Percentiles rank a stretch among this genome's conserved stretches.
These are phyloP conservation scores for Pseudogymnoascus sp. DNA, from an alignment of 2,329 filamentous ascomycete genomes.

Conservation along the genomic window DNA sequence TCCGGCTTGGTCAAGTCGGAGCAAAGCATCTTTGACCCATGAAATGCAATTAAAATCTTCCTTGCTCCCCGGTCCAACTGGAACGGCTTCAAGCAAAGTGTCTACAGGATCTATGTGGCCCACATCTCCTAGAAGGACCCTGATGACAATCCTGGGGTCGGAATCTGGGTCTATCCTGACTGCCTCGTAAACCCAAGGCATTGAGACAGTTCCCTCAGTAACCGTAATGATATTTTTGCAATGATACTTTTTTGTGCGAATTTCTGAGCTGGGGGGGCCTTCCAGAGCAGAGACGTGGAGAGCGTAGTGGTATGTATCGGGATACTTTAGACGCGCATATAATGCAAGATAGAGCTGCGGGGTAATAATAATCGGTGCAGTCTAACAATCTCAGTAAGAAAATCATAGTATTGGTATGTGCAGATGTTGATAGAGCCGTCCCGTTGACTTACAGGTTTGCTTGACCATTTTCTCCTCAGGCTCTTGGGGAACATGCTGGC, in stretches of 20 bases:
- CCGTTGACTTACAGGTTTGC: background rate
- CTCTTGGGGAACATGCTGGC: background rate
- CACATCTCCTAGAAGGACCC: background rate
- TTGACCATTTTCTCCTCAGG: background rate
- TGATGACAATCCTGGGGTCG: background rate
- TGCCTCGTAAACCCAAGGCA: background rate
- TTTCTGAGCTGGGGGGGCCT: background rate
- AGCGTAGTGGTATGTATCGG: background rate
- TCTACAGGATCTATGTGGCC: background rate
- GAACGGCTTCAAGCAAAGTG: background rate
- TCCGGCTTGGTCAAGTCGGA: background rate
- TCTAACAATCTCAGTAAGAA: background rate
- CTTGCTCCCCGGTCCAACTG: background rate
- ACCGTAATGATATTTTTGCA: slow-evolving; percentile 30
- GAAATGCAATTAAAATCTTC: background rate
- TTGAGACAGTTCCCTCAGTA: background rate
- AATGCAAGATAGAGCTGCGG: background rate
- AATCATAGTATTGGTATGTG: background rate
- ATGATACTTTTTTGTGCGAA: background rate
- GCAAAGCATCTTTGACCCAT: background rate
- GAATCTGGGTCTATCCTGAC: background rate
- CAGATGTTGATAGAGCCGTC: background rate
- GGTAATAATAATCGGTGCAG: background rate
- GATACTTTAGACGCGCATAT: background rate
- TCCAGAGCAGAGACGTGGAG: background rate